Percentiles rank a stretch among this genome's conserved stretches.
Conservation (phyloP, 2,329 filamentous ascomycete genomes). For the Penicillium sp. region DNA sequence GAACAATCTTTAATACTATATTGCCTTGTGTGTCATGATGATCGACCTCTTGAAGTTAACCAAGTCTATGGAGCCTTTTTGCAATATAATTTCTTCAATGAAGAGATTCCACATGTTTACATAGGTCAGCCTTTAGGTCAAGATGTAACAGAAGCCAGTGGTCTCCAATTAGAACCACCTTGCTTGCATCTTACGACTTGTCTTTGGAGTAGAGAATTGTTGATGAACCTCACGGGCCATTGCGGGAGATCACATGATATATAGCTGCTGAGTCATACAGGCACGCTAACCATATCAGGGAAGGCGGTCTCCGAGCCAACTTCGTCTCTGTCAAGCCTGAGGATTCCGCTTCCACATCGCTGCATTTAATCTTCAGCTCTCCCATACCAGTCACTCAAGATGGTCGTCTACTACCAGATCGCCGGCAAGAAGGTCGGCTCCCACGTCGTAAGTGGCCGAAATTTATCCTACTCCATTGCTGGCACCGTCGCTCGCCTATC, state of each 20-base stretch:
- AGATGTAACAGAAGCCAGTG: no score
- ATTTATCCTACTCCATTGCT: background rate
- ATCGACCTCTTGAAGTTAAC: no score
- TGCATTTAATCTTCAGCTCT: slow-evolving; percentile 23
- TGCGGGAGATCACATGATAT: slow-evolving; percentile 15
- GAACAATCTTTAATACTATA: no score
- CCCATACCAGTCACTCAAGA: slow-evolving; percentile 37
- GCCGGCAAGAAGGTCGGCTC: slow-evolving; percentile 54
- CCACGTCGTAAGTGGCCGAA: slow-evolving; percentile 47
- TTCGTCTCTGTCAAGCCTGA: slow-evolving; percentile 29
- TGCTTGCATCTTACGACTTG: no score
- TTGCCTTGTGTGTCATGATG: no score
- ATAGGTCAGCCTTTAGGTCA: no score
- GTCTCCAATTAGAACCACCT: no score
- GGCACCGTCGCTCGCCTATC: slow-evolving; percentile 12
- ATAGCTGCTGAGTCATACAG: slow-evolving; percentile 1
- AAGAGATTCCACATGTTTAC: no score
- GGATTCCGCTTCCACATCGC: slow-evolving; percentile 30
- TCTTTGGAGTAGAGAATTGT: background rate
- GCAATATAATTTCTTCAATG: no score
- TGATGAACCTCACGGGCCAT: background rate
- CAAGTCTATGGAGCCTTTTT: no score
- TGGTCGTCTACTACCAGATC: slow-evolving; percentile 54
- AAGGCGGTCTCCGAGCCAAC: slow-evolving; percentile 22
- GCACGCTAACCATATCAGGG: slow-evolving; percentile 18